Base-by-base conservation (phyloP, 495 filamentous ascomycete species). In the Pyrenopolyporus hunteri region DNA sequence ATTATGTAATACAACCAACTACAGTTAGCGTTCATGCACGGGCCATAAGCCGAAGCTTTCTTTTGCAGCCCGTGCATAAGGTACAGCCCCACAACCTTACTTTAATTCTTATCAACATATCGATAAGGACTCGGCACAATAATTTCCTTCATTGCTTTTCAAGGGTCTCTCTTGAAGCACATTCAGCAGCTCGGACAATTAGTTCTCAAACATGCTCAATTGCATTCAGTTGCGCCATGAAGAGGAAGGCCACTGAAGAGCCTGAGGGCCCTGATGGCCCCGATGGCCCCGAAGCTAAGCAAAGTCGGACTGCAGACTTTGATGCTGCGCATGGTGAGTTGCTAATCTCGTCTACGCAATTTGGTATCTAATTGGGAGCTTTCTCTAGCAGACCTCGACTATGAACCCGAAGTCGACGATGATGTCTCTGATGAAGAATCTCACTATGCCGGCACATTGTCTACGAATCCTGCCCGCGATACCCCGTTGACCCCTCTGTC, bases 401-500 rank as follows among this genome's bases (percentile, higher is more conserved):
- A 66, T 17, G 55, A 63, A 7, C 44, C 44, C 6, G 35, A 66
- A 9, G 43, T 29, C 14, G 64, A 71, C 25, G 22, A 66, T 17
- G 5, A 35, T n/a, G 33, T 54, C 16, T 57, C 63, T 70, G 74
- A 82, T 49, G 68, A 70, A 2, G 79, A 80, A 11, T 81, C 80
- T 17, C 74, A 76, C 16, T 76, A 80, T 44, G 45, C 51, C 4
- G 64, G 76, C 45, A 29, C 35, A 16, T 16, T 59, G 2, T 49
- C 62, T 11, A 71, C 70, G 25, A 64, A 76, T 40, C 74, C 77
- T 31, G 22, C 53, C 14, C 33, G 26, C 17, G 19, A 25, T 32
- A 32, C 43, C 25, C 43, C 44, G 4, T 69, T 73, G 9, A 83
- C 83, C 4, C 81, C 76, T 11, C 72, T 81, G 54, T 85, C 83